These are phyloP conservation scores for Pseudofabraea citricarpa DNA, from an alignment of 2,329 filamentous ascomycete species.

Conservation along the genomic window DNA sequence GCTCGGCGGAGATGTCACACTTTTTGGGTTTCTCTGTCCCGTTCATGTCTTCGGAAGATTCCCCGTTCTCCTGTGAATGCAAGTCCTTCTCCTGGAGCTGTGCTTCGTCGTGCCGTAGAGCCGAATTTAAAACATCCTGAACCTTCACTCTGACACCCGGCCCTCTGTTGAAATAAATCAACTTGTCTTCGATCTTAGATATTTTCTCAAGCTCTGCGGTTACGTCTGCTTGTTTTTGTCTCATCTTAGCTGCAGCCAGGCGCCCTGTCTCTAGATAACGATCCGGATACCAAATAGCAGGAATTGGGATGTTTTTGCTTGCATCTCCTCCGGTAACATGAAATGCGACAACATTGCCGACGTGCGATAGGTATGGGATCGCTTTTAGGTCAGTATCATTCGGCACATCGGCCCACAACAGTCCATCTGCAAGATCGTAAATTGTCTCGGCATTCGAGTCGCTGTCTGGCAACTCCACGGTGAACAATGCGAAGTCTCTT, in stretches of 20 bases:
- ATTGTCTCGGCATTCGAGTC: conserved; percentile 22
- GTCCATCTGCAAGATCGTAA: conserved; percentile 28
- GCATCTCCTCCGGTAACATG: conserved; percentile 38
- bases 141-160: conserved; percentile 21
- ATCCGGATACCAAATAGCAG: conserved; percentile 47
- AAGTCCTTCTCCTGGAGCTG: conserved; percentile 9
- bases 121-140: conserved; percentile 23
- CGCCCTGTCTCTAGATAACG: conserved; percentile 43
- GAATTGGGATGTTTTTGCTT: conserved; percentile 43
- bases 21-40: conserved; percentile 5
- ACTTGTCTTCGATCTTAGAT: conserved; percentile 18
- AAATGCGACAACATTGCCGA: conserved; percentile 46
- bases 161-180: conserved; percentile 17
- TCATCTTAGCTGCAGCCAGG: conserved; percentile 41
- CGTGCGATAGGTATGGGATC: conserved; percentile 25
- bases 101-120: conserved; percentile 25
- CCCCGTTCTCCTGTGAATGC: not conserved
- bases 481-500: conserved; percentile 25
- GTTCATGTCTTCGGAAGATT: conserved; percentile 10
- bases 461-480: conserved; percentile 19
- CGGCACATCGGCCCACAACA: conserved; percentile 21
- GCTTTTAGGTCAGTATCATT: conserved; percentile 15
- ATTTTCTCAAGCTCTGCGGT: conserved; percentile 24
- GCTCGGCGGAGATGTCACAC: conserved; percentile 19
- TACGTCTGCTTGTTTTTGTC: conserved; percentile 19